Conservation (phyloP, 2,329 filamentous ascomycete genomes). For the Alternaria sp. region DNA sequence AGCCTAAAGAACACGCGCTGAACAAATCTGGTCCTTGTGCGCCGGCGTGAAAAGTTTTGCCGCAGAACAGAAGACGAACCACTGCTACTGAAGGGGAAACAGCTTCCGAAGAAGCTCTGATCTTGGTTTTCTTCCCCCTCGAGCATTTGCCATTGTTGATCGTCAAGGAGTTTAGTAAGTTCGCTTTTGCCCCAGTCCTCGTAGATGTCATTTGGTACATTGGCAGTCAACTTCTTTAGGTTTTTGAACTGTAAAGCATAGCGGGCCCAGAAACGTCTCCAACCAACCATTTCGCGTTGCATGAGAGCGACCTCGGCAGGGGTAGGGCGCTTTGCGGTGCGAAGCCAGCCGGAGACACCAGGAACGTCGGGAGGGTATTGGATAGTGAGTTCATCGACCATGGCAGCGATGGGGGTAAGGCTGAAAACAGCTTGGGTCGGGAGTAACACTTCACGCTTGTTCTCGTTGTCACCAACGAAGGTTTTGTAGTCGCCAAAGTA, state of each 20-base stretch:
- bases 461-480: slow-evolving; percentile 38
- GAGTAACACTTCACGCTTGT: slow-evolving; percentile 38
- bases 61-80: slow-evolving; percentile 17
- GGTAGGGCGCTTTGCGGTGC: slow-evolving; percentile 31
- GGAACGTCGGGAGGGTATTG: slow-evolving; percentile 48
- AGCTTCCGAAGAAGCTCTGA: slow-evolving; percentile 26
- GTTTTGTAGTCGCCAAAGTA: slow-evolving; percentile 50
- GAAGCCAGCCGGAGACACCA: slow-evolving; percentile 41
- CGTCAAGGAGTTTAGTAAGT: slow-evolving; percentile 31
- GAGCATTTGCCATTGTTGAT: slow-evolving; percentile 46
- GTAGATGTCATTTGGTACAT: slow-evolving; percentile 46
- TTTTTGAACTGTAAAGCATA: slow-evolving; percentile 49
- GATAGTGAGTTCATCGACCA: slow-evolving; percentile 50
- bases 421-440: slow-evolving; percentile 48
- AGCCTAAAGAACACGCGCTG: slow-evolving; percentile 48
- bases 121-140: slow-evolving; percentile 38
- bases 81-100: slow-evolving; percentile 28
- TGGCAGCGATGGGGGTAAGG: slow-evolving; percentile 42
- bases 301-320: slow-evolving; percentile 41
- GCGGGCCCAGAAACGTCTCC: slow-evolving; percentile 49
- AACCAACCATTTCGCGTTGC: slow-evolving; percentile 45
- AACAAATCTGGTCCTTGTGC: slow-evolving; percentile 39
- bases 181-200: slow-evolving; percentile 44
- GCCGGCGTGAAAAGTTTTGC: slow-evolving; percentile 31
- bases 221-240: slow-evolving; percentile 46